Base-by-base conservation (phyloP, 1,284 basidiomycete genomes). In the Ganoderma lingzhi region DNA sequence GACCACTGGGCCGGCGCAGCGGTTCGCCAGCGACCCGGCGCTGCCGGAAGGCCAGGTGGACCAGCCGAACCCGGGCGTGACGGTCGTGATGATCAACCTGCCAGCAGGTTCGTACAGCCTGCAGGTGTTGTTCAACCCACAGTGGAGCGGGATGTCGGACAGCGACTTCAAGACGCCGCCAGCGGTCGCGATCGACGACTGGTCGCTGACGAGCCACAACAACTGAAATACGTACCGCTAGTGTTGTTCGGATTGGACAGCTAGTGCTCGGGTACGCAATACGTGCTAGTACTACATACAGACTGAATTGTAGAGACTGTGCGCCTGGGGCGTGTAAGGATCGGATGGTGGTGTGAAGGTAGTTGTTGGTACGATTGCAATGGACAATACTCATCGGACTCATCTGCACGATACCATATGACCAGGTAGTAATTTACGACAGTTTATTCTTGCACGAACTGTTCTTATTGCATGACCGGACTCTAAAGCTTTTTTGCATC, bases 101-200 rank as follows among this genome's bases (percentile, higher is more conserved):
- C 84, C 87, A 1, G 89, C 91, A 39, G 93, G 93, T 17, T 80
- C 81, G 61, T 90, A 93, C 80, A 94, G 82, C 51, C 80, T 96
- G 58, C 87, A 95, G 81, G 90, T 96, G 68, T 78, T 97, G 77
- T 93, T 97, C 84, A 95, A 89, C 79, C 96, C 96, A 28, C 94
- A 96, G 79, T 91, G 95, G 94, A 73, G 86, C 74, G 91, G 87
- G 73, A 79, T 89, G 78, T 80, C 83, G 51, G 76, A 85, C 56
- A 84, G 84, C 76, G 87, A 87, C 76, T 91, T 88, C 80, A 86
- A 88, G 76, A 92, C 89, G 9, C 93, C 93, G 4, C 77, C 84
- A 6, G 82, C 83, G 41, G 94, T 97, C n/a, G 73, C 88, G 2
- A 78, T 96, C 73, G 87, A 86, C 71, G 79, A 79, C 67, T 96